phyloP scores from a whole-genome alignment of 106 monocot genomes.

The Phalaenopsis equestris region DNA sequence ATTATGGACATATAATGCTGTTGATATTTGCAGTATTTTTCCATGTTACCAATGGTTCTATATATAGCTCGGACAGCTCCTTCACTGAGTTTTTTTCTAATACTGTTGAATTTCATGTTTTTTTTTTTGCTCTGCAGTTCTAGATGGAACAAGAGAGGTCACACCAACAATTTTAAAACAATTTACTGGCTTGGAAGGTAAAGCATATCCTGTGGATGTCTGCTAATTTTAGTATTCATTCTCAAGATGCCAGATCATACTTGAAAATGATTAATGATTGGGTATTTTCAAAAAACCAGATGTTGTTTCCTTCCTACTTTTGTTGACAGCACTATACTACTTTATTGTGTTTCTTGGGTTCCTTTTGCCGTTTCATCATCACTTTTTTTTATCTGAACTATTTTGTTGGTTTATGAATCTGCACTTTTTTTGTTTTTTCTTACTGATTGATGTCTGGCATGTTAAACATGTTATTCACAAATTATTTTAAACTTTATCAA shows the following conservation, averaged over 20 bases:
- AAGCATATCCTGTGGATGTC: background rate
- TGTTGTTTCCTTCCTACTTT: background rate
- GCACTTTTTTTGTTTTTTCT: too few relatives aligned
- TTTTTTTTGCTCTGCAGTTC: slow-evolving; percentile 38
- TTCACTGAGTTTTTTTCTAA: background rate
- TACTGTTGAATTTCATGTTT: background rate
- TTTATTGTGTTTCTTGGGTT: background rate
- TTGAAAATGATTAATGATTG: too few relatives aligned
- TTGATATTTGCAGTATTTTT: background rate
- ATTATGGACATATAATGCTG: background rate
- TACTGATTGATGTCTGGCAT: too few relatives aligned
- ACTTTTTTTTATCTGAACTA: too few relatives aligned
- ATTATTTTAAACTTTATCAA: too few relatives aligned
- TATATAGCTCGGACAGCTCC: background rate
- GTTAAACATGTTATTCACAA: too few relatives aligned
- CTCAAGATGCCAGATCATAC: too few relatives aligned
- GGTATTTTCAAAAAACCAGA: background rate
- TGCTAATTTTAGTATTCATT: background rate
- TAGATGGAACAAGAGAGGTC: slow-evolving; percentile 81
- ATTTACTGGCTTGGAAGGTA: slow-evolving; percentile 94
- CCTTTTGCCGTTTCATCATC: too few relatives aligned
- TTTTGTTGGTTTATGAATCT: too few relatives aligned
- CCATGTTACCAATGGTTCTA: background rate
- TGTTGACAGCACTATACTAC: background rate
- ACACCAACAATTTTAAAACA: slow-evolving; percentile 80